A percentile compares a stretch with the other conserved stretches of the same genome.
These are phyloP conservation scores for Lathyrus aphaca DNA, from an alignment of 306 rosid species.

Conservation along the genomic window DNA sequence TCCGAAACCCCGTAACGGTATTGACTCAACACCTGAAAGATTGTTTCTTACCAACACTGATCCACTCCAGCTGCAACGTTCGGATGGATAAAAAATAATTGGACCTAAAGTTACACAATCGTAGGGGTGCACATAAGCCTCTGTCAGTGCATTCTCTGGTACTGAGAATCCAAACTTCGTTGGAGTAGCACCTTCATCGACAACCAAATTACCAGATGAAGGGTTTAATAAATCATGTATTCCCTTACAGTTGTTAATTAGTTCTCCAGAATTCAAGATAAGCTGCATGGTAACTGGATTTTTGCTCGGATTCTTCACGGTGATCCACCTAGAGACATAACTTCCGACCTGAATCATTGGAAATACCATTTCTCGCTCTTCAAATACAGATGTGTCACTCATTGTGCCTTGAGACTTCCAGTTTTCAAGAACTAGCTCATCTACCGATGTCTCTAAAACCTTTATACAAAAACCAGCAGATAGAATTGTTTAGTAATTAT, in stretches of 20 bases:
- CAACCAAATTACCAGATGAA: conserved; percentile 65
- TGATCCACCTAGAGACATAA: conserved; percentile 71
- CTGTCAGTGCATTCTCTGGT: conserved; percentile 71
- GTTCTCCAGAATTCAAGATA: conserved; percentile 79
- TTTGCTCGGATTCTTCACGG: conserved; percentile 80
- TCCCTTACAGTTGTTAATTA: conserved; percentile 65
- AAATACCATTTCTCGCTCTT: conserved; percentile 69
- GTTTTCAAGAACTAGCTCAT: conserved; percentile 79
- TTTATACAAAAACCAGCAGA: conserved; percentile 43
- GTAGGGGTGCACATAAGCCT: conserved; percentile 79
- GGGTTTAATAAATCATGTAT: conserved; percentile 62
- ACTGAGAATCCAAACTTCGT: conserved; percentile 80
- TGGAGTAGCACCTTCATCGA: conserved; percentile 56
- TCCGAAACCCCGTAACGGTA: conserved; percentile 75
- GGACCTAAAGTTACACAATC: conserved; percentile 77
- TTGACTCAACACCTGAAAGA: conserved; percentile 92
- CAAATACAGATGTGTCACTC: conserved; percentile 68
- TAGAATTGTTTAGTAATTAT: conserved; percentile 34
- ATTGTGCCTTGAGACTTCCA: conserved; percentile 79
- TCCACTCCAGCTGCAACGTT: conserved; percentile 80
- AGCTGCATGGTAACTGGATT: conserved; percentile 87
- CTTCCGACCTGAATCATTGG: conserved; percentile 81
- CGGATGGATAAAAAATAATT: conserved; percentile 72
- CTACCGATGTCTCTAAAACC: conserved; percentile 56
- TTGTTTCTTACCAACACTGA: conserved; percentile 91